Conservation (phyloP, 2,329 filamentous ascomycete genomes). For the Penicillium sclerotigenum region DNA sequence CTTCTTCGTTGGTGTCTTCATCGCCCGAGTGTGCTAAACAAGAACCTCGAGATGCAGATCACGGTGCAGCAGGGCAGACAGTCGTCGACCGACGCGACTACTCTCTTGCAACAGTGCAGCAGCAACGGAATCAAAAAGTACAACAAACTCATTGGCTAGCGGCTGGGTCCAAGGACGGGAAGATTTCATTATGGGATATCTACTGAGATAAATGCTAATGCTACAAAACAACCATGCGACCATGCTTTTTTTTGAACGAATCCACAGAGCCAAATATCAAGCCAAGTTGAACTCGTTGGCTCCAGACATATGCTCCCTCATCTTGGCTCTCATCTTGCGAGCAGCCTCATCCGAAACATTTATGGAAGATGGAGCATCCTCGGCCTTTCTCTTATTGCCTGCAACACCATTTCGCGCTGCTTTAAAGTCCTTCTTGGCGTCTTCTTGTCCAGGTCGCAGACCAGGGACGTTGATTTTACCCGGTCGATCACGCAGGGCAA, state of each 20-base stretch:
- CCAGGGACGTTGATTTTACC: slow-evolving; percentile 66
- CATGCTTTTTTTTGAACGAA: slow-evolving; percentile 5
- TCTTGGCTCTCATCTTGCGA: slow-evolving; percentile 53
- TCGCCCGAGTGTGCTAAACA: background rate
- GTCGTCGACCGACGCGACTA: slow-evolving; percentile 4
- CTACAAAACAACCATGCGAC: slow-evolving; percentile 28
- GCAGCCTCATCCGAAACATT: slow-evolving; percentile 47
- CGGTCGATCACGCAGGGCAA: slow-evolving; percentile 82
- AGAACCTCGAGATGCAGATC: background rate
- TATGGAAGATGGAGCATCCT: slow-evolving; percentile 22
- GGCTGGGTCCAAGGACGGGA: slow-evolving; percentile 89
- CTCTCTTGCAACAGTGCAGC: slow-evolving; percentile 54
- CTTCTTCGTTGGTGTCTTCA: background rate
- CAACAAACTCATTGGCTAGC: slow-evolving; percentile 81
- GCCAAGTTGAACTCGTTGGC: slow-evolving; percentile 60
- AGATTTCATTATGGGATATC: slow-evolving; percentile 92
- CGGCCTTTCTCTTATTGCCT: slow-evolving; percentile 38
- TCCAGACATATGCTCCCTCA: slow-evolving; percentile 51
- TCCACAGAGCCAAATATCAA: slow-evolving; percentile 27
- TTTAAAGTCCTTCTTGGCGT: slow-evolving; percentile 48
- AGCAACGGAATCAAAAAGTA: slow-evolving; percentile 61
- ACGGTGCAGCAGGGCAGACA: slow-evolving; percentile 1
- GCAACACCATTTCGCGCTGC: slow-evolving; percentile 38
- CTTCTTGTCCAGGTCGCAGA: slow-evolving; percentile 49
- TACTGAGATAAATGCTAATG: slow-evolving; percentile 55